These are phyloP conservation scores for Firmiana major DNA, from an alignment of 345 rosid genomes.

Conservation along the genomic window DNA sequence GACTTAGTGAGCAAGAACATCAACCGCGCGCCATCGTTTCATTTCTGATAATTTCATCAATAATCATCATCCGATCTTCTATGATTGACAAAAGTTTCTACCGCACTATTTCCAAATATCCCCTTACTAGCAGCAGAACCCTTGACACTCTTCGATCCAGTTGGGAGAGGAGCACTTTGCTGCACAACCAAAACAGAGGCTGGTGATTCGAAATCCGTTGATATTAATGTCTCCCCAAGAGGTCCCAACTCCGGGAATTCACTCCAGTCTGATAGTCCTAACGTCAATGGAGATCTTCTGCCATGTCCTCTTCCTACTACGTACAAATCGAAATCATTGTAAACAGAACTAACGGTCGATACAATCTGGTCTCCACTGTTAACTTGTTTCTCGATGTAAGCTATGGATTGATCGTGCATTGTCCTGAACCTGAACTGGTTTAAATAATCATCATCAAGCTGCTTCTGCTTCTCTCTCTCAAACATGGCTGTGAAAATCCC, in stretches of 20 bases:
- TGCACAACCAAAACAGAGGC: constrained; percentile 35
- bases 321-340: constrained; percentile 29
- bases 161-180: constrained; percentile 8
- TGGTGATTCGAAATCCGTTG: constrained; percentile 18
- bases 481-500: neutral
- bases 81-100: constrained; percentile 10
- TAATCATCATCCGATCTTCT: neutral
- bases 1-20: neutral
- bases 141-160: neutral
- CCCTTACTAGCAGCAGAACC: neutral
- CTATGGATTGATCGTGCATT: constrained; percentile 25
- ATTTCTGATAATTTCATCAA: neutral
- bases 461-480: constrained; percentile 21
- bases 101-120: neutral
- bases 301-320: constrained; percentile 33
- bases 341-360: constrained; percentile 1
- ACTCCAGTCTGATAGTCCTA: constrained; percentile 29
- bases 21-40: neutral
- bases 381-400: constrained; percentile 24
- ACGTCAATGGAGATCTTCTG: constrained; percentile 13
- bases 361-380: constrained; percentile 18
- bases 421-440: constrained; percentile 36
- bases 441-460: constrained; percentile 31
- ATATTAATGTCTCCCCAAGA: constrained; percentile 28
- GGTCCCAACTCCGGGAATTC: constrained; percentile 32